Conservation (phyloP, 1,284 basidiomycete species). For the Phellopilus nigrolimitatus region DNA sequence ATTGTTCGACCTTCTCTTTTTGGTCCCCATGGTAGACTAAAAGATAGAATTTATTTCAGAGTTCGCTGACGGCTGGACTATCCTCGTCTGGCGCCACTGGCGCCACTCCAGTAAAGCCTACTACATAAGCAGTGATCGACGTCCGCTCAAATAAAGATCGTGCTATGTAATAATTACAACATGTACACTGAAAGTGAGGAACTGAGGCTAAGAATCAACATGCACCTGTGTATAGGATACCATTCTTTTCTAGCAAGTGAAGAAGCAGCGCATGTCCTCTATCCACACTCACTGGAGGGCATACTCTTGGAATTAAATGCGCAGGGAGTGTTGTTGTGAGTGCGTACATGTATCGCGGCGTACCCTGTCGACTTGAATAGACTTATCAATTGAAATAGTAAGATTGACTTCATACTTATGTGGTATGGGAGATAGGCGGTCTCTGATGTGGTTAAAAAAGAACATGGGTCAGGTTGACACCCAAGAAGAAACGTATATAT, state of each 20-base stretch:
- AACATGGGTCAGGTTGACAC: constrained; percentile 49
- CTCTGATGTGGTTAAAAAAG: no score
- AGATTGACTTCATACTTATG: constrained; percentile 46
- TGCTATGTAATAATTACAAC: no score
- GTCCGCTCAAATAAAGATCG: no score
- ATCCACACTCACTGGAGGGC: constrained; percentile 47
- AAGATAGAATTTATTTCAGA: constrained; percentile 17
- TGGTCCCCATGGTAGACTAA: constrained; percentile 35
- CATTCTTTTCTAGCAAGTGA: no score
- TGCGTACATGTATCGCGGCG: constrained; percentile 7
- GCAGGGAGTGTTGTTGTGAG: constrained; percentile 41
- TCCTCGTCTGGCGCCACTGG: no score
- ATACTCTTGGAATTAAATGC: constrained; percentile 41
- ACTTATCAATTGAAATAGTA: constrained; percentile 36
- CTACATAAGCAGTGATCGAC: no score
- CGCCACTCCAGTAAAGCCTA: no score
- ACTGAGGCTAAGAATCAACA: no score
- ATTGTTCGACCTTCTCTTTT: constrained; percentile 53
- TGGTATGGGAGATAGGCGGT: constrained; percentile 36
- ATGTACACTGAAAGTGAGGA: no score
- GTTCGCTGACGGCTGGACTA: background rate
- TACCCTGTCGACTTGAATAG: constrained; percentile 2
- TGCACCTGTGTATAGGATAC: no score
- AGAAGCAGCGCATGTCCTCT: constrained; percentile 42
- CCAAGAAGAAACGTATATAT: constrained; percentile 47